These are phyloP conservation scores for Blepharisma stoltei DNA, from an alignment of 73 alveolate species.

Conservation along the genomic window DNA sequence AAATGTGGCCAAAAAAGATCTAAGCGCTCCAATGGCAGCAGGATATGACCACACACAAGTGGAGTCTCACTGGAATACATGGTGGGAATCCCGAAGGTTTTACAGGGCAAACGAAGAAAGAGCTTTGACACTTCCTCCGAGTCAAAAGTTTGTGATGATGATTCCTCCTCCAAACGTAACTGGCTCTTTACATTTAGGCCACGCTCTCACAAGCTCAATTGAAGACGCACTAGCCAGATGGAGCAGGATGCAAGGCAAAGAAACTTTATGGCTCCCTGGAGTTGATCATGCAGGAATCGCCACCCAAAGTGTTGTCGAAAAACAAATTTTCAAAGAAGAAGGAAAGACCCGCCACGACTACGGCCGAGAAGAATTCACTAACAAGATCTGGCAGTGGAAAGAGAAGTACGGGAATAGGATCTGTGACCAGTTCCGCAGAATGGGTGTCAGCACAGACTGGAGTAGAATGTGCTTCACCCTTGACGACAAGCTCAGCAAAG, in stretches of 20 bases:
- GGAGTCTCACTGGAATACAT: slow-evolving; percentile 92
- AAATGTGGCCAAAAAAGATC: neutral
- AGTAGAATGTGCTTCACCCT: slow-evolving; percentile 84
- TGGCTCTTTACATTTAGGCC: slow-evolving; percentile 97
- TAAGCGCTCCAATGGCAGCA: slow-evolving; percentile 57
- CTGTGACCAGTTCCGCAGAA: slow-evolving; percentile 77
- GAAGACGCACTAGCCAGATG: slow-evolving; percentile 86
- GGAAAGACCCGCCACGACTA: slow-evolving; percentile 85
- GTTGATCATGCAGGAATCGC: slow-evolving; percentile 98
- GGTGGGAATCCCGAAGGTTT: slow-evolving; percentile 91
- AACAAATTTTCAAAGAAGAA: slow-evolving; percentile 78
- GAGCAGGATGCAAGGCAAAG: slow-evolving; percentile 80
- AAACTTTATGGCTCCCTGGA: slow-evolving; percentile 94
- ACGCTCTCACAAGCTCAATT: slow-evolving; percentile 81
- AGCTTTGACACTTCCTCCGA: slow-evolving; percentile 65
- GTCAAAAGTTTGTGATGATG: slow-evolving; percentile 89
- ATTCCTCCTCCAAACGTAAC: slow-evolving; percentile 99
- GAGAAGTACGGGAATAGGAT: slow-evolving; percentile 88
- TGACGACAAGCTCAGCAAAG: slow-evolving; percentile 64
- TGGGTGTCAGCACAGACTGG: slow-evolving; percentile 93
- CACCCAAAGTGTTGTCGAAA: slow-evolving; percentile 91
- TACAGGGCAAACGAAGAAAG: slow-evolving; percentile 82
- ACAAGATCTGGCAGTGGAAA: slow-evolving; percentile 89
- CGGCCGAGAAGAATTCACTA: slow-evolving; percentile 87
- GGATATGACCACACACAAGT: slow-evolving; percentile 87